Evolutionary conservation across 1,139 yeast genomes (phyloP).

Genomic region (Hemisphaericaspora lyxosophila): DNA sequence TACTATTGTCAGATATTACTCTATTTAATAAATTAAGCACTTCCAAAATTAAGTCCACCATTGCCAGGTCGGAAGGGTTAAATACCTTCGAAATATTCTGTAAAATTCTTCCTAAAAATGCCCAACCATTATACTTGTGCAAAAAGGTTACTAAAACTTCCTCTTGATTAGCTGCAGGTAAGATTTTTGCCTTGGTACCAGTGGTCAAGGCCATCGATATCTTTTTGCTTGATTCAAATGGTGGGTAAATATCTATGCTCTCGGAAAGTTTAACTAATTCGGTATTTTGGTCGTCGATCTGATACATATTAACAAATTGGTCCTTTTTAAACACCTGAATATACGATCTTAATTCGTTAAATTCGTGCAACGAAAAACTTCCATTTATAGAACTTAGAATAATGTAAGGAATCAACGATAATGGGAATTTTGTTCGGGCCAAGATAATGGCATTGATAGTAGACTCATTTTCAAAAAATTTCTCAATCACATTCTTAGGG

Average conservation of each 20-base stretch:
- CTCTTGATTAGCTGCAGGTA: constrained; percentile 46
- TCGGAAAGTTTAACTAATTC: constrained; percentile 47
- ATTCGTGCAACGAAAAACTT: constrained; percentile 63
- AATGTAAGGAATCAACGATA: constrained; percentile 62
- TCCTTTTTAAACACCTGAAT: constrained; percentile 44
- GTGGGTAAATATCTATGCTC: constrained; percentile 47
- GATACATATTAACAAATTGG: constrained; percentile 38
- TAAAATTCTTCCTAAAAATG: constrained; percentile 72
- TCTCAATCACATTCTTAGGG: constrained; percentile 56
- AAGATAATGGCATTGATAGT: constrained; percentile 58
- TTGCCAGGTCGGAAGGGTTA: constrained; percentile 33
- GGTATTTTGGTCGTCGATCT: constrained; percentile 53
- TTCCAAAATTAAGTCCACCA: constrained; percentile 42
- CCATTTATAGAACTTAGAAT: constrained; percentile 63
- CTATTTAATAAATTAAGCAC: constrained; percentile 53
- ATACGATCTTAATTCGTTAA: constrained; percentile 59
- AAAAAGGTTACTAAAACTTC: constrained; percentile 67
- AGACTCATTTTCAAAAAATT: constrained; percentile 56
- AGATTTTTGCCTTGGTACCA: constrained; percentile 71
- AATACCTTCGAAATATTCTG: constrained; percentile 56
- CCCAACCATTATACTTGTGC: constrained; percentile 82
- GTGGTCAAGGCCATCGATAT: constrained; percentile 42
- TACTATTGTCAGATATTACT: constrained; percentile 45
- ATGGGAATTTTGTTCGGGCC: constrained; percentile 74
- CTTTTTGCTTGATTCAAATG: constrained; percentile 47